Conservation (phyloP, 345 rosid species). For the Boechera divaricarpa region DNA sequence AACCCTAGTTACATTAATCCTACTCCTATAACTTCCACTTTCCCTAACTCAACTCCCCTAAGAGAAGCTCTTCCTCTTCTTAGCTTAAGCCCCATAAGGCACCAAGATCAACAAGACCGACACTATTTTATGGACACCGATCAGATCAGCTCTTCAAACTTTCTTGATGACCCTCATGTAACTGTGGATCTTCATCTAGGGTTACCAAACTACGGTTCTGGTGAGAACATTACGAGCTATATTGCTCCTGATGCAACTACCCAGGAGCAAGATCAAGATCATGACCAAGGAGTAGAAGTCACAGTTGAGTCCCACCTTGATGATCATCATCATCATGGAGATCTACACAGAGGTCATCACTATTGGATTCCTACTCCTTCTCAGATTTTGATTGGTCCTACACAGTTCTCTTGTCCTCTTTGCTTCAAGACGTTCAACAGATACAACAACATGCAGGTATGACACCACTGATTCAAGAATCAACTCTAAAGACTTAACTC, state of each 20-base stretch:
- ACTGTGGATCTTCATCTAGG: conserved; percentile 29
- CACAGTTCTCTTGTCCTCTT: conserved; percentile 30
- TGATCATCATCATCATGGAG: conserved; percentile 25
- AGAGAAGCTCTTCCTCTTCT: conserved; percentile 31
- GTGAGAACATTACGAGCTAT: not conserved
- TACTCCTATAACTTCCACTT: conserved; percentile 7
- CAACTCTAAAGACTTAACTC: not conserved
- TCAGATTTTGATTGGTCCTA: conserved; percentile 29
- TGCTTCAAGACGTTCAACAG: conserved; percentile 29
- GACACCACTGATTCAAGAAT: not conserved
- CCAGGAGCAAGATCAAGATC: conserved; percentile 24
- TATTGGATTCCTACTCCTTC: conserved; percentile 26
- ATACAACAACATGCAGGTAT: conserved; percentile 36
- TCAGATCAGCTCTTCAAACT: conserved; percentile 24
- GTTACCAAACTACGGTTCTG: conserved; percentile 21
- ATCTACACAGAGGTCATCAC: conserved; percentile 15
- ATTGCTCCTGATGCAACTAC: not conserved
- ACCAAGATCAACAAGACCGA: conserved; percentile 26
- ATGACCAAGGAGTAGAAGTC: conserved; percentile 8
- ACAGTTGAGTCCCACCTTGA: conserved; percentile 12
- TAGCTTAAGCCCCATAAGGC: conserved; percentile 26
- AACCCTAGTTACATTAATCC: conserved; percentile 4
- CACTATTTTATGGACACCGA: conserved; percentile 16
- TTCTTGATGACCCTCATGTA: conserved; percentile 12
- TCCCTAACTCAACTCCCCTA: conserved; percentile 14